These are phyloP conservation scores for Monilinia vaccinii-corymbosi DNA, from an alignment of 2,329 filamentous ascomycete genomes.

Conservation along the genomic window DNA sequence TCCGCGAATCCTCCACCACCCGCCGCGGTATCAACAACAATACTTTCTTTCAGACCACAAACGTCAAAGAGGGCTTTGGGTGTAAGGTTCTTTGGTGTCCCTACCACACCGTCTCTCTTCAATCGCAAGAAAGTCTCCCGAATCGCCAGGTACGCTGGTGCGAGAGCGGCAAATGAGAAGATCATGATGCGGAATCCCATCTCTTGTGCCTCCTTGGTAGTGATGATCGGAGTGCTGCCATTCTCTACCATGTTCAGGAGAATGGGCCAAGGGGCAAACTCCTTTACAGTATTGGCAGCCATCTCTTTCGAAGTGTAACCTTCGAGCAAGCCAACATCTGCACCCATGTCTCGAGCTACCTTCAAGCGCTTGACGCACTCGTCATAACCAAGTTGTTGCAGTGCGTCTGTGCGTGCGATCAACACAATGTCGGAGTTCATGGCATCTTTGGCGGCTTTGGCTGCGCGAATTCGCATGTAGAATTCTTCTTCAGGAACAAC, in stretches of 20 bases:
- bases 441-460: conserved; percentile 40
- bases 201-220: conserved; percentile 41
- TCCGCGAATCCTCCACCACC: conserved; percentile 14
- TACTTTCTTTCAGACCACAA: conserved; percentile 41
- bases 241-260: conserved; percentile 50
- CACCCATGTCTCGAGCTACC: conserved; percentile 43
- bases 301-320: conserved; percentile 44
- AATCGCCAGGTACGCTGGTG: conserved; percentile 38
- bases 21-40: conserved; percentile 37
- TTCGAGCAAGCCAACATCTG: conserved; percentile 52
- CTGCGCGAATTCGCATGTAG: conserved; percentile 47
- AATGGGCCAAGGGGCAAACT: conserved; percentile 41
- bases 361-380: conserved; percentile 43
- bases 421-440: conserved; percentile 49
- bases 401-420: conserved; percentile 54
- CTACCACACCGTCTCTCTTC: conserved; percentile 32
- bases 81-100: conserved; percentile 35
- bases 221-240: conserved; percentile 45
- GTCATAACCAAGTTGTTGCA: conserved; percentile 48
- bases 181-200: conserved; percentile 53
- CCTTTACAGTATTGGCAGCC: conserved; percentile 36
- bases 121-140: conserved; percentile 31
- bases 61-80: conserved; percentile 42
- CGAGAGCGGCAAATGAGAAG: conserved; percentile 42
- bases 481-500: conserved; percentile 44